A percentile compares a stretch with the other conserved stretches of the same genome.
phyloP scores from a whole-genome alignment of 371 early-diverging fungal species.

The Rhizopus arrhizus region DNA sequence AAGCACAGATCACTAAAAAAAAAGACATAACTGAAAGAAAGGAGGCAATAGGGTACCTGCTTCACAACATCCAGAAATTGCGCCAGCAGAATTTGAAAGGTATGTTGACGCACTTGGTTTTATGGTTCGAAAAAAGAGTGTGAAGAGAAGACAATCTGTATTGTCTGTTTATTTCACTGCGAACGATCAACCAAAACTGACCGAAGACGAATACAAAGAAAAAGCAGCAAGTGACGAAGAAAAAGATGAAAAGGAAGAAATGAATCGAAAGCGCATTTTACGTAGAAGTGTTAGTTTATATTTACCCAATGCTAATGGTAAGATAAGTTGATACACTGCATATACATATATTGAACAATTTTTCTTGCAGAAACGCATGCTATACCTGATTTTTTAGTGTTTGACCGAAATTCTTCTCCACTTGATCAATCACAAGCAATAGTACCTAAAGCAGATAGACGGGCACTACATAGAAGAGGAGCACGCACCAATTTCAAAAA shows the following conservation, averaged over 20 bases:
- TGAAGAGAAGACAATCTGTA: conserved; percentile 50
- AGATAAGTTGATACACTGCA: conserved; percentile 5
- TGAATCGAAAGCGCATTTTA: conserved; percentile 27
- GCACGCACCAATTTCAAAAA: conserved; percentile 46
- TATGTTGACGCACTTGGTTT: conserved; percentile 49
- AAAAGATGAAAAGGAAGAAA: conserved; percentile 10
- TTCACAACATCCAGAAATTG: conserved; percentile 63
- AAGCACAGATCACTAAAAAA: not conserved
- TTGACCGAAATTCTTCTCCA: conserved; percentile 56
- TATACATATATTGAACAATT: conserved; percentile 4
- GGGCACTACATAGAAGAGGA: conserved; percentile 47
- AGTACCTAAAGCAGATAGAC: conserved; percentile 49
- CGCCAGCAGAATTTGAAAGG: conserved; percentile 60
- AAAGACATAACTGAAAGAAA: not conserved
- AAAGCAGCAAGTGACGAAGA: not conserved
- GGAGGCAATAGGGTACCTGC: conserved; percentile 57
- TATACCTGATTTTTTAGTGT: conserved; percentile 47
- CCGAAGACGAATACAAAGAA: conserved; percentile 23
- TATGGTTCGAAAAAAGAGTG: conserved; percentile 32
- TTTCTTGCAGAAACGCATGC: conserved; percentile 10
- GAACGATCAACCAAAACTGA: conserved; percentile 37
- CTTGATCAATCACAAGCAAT: conserved; percentile 50
- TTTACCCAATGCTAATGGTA: conserved; percentile 45
- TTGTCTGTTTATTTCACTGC: conserved; percentile 54
- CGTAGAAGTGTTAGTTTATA: conserved; percentile 54